phyloP scores from a whole-genome alignment of 176 grass and related monocot species.

The Ensete ventricosum region DNA sequence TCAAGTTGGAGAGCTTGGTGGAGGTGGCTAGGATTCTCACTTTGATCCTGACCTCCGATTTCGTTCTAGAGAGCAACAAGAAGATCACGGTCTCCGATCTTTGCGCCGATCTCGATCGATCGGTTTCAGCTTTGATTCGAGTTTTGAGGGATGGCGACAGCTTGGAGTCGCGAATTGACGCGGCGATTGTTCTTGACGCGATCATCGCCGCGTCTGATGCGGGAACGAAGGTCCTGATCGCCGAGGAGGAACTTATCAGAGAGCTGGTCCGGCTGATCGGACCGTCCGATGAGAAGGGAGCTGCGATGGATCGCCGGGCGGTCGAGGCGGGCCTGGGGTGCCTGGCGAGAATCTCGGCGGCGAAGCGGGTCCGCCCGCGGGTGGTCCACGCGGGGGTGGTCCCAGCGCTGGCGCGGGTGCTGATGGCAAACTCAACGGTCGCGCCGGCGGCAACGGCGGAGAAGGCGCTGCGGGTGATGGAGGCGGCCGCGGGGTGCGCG shows the following conservation, averaged over 20 bases:
- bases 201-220: conserved; percentile 27
- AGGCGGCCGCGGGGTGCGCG: conserved; percentile 54
- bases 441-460: conserved; percentile 15
- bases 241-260: conserved; percentile 16
- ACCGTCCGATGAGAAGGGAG: conserved; percentile 45
- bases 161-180: conserved; percentile 44
- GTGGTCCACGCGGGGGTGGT: conserved; percentile 56
- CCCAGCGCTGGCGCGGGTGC: conserved; percentile 29
- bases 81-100: conserved; percentile 33
- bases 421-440: neutral
- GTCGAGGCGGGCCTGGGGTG: conserved; percentile 37
- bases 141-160: conserved; percentile 32
- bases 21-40: conserved; percentile 46
- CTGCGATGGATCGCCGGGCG: conserved; percentile 25
- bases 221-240: conserved; percentile 22
- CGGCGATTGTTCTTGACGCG: conserved; percentile 40
- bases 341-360: conserved; percentile 30
- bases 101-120: conserved; percentile 22
- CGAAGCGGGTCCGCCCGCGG: conserved; percentile 33
- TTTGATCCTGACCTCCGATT: conserved; percentile 32
- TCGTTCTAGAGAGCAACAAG: conserved; percentile 50
- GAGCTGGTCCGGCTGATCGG: conserved; percentile 54
- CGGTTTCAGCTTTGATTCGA: conserved; percentile 33
- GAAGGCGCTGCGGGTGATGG: conserved; percentile 51
- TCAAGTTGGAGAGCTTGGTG: conserved; percentile 16